A percentile compares a stretch with the other conserved stretches of the same genome.
Conservation (phyloP, 2,329 filamentous ascomycete species). For the Incumbomyces lentus region DNA sequence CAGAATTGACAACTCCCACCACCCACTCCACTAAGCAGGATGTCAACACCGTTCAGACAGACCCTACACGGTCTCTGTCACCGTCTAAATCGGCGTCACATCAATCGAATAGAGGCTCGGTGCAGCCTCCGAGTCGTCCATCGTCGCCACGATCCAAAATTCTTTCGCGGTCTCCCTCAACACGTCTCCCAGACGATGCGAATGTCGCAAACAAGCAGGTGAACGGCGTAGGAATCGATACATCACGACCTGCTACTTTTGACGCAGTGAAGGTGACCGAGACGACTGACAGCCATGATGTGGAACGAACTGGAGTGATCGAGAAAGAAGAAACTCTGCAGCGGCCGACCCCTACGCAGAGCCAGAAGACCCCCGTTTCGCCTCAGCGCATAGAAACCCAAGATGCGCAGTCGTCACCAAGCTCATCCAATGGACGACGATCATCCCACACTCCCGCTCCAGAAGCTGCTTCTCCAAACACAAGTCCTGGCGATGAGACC, state of each 20-base stretch:
- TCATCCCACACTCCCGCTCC: constrained; percentile 63
- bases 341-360: not conserved
- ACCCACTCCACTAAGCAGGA: not conserved
- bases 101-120: not conserved
- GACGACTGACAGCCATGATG: not conserved
- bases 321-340: not conserved
- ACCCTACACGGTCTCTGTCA: not conserved
- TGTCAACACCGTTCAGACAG: not conserved
- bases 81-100: constrained; percentile 5
- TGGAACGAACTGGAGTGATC: not conserved
- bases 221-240: no score
- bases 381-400: constrained; percentile 9
- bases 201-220: not conserved
- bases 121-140: constrained; percentile 2
- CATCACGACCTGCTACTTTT: no score
- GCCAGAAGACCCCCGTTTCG: not conserved
- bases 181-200: not conserved
- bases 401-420: constrained; percentile 39
- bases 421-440: constrained; percentile 58
- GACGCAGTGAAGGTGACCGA: not conserved
- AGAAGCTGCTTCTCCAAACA: constrained; percentile 59
- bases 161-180: not conserved
- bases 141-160: constrained; percentile 1
- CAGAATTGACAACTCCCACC: constrained; percentile 9
- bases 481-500: constrained; percentile 59